Base-by-base conservation (phyloP, 2,329 filamentous ascomycete genomes). In the Colletotrichum trifolii region DNA sequence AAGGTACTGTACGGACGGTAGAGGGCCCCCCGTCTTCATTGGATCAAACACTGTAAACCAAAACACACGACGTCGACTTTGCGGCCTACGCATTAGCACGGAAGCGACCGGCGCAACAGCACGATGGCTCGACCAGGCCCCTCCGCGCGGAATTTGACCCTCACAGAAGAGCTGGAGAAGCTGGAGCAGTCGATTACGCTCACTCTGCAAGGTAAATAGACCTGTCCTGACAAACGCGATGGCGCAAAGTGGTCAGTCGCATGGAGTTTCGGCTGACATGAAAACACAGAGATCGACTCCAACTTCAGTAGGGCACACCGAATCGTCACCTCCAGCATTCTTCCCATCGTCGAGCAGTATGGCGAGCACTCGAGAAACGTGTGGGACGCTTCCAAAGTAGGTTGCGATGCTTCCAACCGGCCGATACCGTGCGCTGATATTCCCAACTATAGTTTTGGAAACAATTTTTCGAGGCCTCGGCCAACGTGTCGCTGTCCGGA, bases 391-490 rank as follows among this genome's bases (percentile, higher is more conserved):
- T 97, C 95, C 59, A 97, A 97, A 87, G 93, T 95, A 61, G 33
- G 71, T 11, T 39, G 10, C 25, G 17, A 8, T 11, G 7, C 9
- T 39, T n/a, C 12, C 13, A 6, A 12, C 25, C 39, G 3, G 34
- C 46, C 36, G 13, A 59, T 15, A 8, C 64, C 66, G 11, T 67
- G 39, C 54, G 35, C 66, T 68, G 42, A 67, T 60, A 62, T 42
- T 36, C 58, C 13, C 34, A 17, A 17, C 35, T 59, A 11, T 73
- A 96, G 92, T 99, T 99, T 79, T 99, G 96, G 96, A 99, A 99
- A 79, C 94, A 98, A 82, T 99, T 99, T 83, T 99, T 99, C 79
- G 96, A 99, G 80, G 94, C 96, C 40, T 97, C 94, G 52, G 96
- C 96, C 75, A 98, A 99, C 73, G 95, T 99, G 34, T 97, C 95